These are phyloP conservation scores for Knufia fluminis DNA, from an alignment of 2,329 filamentous ascomycete genomes.

Conservation along the genomic window DNA sequence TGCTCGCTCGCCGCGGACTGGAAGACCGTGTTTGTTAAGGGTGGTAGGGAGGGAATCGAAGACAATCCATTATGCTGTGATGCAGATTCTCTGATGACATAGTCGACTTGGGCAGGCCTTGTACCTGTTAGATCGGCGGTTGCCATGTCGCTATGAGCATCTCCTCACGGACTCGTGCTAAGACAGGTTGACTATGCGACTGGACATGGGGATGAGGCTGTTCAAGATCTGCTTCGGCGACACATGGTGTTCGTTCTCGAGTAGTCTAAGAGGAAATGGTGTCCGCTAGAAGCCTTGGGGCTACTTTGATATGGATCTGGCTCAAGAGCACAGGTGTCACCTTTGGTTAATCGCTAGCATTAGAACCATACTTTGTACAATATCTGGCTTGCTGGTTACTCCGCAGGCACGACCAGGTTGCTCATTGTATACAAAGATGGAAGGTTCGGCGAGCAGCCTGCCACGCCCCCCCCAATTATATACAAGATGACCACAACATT, in stretches of 20 bases:
- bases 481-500: background rate
- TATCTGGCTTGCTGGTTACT: background rate
- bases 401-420: background rate
- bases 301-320: too few species aligned
- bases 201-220: background rate
- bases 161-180: background rate
- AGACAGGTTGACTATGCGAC: background rate
- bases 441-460: conserved; percentile 4
- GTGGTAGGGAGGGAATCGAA: background rate
- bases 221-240: background rate
- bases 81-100: background rate
- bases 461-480: background rate
- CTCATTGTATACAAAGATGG: background rate
- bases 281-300: background rate
- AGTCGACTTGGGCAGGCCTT: background rate
- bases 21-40: background rate
- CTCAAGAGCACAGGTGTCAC: background rate
- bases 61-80: background rate
- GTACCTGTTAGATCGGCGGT: background rate
- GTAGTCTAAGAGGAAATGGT: background rate
- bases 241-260: background rate
- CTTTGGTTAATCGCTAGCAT: background rate
- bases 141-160: background rate
- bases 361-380: background rate
- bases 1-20: background rate